phyloP scores from a whole-genome alignment of 2,329 filamentous ascomycete species.

The Cryphonectria nitschkei region DNA sequence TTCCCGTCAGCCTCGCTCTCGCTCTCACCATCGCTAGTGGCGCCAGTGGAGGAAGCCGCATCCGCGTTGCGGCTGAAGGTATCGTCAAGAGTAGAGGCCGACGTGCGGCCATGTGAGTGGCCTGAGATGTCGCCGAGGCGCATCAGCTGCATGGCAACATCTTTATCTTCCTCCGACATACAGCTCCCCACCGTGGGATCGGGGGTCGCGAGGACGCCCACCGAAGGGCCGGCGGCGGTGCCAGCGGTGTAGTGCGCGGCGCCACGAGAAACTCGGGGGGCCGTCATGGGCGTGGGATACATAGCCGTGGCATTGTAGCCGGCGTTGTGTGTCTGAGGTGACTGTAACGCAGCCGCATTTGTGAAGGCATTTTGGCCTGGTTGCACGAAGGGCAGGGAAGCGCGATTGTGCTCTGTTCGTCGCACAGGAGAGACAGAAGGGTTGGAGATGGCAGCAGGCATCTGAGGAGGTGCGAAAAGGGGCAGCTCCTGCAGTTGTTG shows the following conservation, averaged over 20 bases:
- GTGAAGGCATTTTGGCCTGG: slow-evolving; percentile 79
- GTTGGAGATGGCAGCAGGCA: slow-evolving; percentile 92
- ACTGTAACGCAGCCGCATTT: slow-evolving; percentile 77
- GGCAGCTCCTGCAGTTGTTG: slow-evolving; percentile 75
- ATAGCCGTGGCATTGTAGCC: slow-evolving; percentile 56
- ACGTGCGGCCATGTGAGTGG: slow-evolving; percentile 89
- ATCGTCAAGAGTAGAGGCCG: slow-evolving; percentile 90
- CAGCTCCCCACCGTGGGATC: slow-evolving; percentile 97
- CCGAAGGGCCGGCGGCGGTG: slow-evolving; percentile 38
- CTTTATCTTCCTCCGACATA: slow-evolving; percentile 91
- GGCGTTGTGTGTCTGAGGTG: slow-evolving; percentile 75
- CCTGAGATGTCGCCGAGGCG: slow-evolving; percentile 92
- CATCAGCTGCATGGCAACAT: slow-evolving; percentile 96
- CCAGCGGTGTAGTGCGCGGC: slow-evolving; percentile 60
- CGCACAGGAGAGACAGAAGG: slow-evolving; percentile 94
- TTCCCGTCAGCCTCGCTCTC: slow-evolving; percentile 64
- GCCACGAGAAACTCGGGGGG: slow-evolving; percentile 68
- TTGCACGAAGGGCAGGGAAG: slow-evolving; percentile 75
- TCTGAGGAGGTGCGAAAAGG: slow-evolving; percentile 90
- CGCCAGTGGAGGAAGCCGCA: slow-evolving; percentile 79
- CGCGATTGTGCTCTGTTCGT: slow-evolving; percentile 72
- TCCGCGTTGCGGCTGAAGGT: slow-evolving; percentile 91
- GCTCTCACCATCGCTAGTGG: slow-evolving; percentile 77
- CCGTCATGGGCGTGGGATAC: slow-evolving; percentile 65
- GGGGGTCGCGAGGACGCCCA: slow-evolving; percentile 81